These are phyloP conservation scores for Euphorbia celastroides DNA, from an alignment of 441 rosid species.

Conservation along the genomic window DNA sequence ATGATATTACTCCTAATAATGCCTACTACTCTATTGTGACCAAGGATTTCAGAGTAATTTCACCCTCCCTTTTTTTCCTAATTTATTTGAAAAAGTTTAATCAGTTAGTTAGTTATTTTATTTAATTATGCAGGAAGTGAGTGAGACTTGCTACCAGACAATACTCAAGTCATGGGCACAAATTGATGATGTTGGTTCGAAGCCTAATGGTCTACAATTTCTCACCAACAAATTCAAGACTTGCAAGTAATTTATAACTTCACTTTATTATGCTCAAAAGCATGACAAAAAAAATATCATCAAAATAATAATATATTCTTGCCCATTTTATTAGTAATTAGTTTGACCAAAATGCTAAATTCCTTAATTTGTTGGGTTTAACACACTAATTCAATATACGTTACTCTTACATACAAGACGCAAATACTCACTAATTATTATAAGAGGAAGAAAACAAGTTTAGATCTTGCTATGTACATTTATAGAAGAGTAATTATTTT, in stretches of 20 bases:
- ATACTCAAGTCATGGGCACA: conserved; percentile 45
- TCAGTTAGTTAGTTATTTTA: neutral
- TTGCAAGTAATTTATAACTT: conserved; percentile 38
- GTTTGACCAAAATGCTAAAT: no score
- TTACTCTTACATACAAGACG: no score
- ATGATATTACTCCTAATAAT: conserved; percentile 35
- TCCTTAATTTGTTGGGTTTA: no score
- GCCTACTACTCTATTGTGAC: conserved; percentile 41
- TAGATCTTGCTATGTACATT: no score
- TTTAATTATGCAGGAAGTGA: conserved; percentile 33
- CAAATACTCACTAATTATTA: no score
- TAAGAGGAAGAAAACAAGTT: no score
- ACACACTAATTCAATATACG: no score
- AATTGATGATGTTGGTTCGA: conserved; percentile 44
- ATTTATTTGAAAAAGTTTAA: neutral
- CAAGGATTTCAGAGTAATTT: conserved; percentile 37
- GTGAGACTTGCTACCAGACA: conserved; percentile 45
- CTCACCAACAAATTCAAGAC: conserved; percentile 50
- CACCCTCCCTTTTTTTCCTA: neutral
- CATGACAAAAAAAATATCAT: no score
- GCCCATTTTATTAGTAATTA: no score
- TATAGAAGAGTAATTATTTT: no score
- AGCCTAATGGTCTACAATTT: conserved; percentile 37
- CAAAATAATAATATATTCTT: no score
- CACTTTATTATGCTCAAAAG: no score